Base-by-base conservation (phyloP, 148 eudicot species). In the Pharnaceum exiguum region DNA sequence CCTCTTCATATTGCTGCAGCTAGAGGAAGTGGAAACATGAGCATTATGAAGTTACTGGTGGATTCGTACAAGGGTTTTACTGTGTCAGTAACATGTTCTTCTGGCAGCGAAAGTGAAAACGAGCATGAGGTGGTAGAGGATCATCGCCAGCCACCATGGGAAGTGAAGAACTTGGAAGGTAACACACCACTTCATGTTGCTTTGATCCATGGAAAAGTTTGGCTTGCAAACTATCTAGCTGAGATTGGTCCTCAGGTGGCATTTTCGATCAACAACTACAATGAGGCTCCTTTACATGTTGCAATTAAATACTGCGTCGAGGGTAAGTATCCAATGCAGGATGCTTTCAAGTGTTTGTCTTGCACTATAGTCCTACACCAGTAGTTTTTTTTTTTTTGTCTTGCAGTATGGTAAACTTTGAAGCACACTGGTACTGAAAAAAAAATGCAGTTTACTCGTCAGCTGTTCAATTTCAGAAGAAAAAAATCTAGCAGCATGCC, bases 141-240 rank as follows among this genome's bases (percentile, higher is more conserved):
- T 43, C 0, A 21, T 4, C 25, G 15, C n/a, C n/a, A n/a, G n/a
- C n/a, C n/a, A 7, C 54, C 64, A 9, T 65, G 61, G 69, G 21
- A 23, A 30, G 30, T 65, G 29, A 21, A 7, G 16, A 65, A 65
- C 10, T 7, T 2, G 39, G 62, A 65, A 29, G 55, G 61, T 0
- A 55, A 65, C 5, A 65, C 69, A 10, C 38, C 69, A n/a, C 38
- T 65, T 17, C 69, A 65, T 28, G 36, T 33, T 17, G 62, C 69
- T 2, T 35, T 55, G 0, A 46, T 27, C 21, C 10, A 55, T 46
- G 69, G 62, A 0, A 55, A 40, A 27, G 13, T 55, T 46, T 30
- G 21, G 28, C 61, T 46, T 10, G 69, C 62, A 3, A 17, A 1
- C 1, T 65, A 13, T 23, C 38, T 65, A 27, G 31, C 46, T 1